Conservation (phyloP, 2,329 filamentous ascomycete species). For the Trichoderma sp. region DNA sequence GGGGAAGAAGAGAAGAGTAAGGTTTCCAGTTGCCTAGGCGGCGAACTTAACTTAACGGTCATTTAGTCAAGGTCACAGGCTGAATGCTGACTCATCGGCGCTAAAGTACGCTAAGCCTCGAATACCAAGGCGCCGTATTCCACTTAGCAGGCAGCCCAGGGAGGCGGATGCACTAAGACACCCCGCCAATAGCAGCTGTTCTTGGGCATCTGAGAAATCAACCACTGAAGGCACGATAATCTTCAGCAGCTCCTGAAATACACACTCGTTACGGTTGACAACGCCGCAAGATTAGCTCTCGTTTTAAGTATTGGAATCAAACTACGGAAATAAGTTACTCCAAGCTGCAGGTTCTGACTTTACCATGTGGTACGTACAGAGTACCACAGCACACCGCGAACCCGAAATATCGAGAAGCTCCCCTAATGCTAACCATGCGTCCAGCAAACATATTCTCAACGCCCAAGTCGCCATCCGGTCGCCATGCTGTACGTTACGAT, state of each 20-base stretch:
- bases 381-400: not conserved
- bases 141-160: not conserved
- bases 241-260: conserved; percentile 11
- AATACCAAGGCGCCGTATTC: not conserved
- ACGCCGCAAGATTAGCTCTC: not conserved
- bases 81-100: conserved; percentile 5
- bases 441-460: conserved; percentile 96
- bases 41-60: conserved; percentile 11
- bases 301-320: not conserved
- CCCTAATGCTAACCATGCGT: not conserved
- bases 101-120: not conserved
- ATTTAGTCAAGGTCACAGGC: not conserved
- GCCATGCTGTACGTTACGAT: conserved; percentile 77
- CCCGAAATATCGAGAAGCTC: not conserved
- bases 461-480: conserved; percentile 95
- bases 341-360: not conserved
- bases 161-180: conserved; percentile 6
- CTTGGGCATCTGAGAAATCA: not conserved
- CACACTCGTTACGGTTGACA: not conserved
- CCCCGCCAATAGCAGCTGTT: conserved; percentile 15
- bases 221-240: conserved; percentile 2
- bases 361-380: conserved; percentile 27
- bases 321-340: not conserved
- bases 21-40: not conserved
- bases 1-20: not conserved